These are phyloP conservation scores for Fusarium vanettenii DNA, from an alignment of 2,329 filamentous ascomycete species.

Conservation along the genomic window DNA sequence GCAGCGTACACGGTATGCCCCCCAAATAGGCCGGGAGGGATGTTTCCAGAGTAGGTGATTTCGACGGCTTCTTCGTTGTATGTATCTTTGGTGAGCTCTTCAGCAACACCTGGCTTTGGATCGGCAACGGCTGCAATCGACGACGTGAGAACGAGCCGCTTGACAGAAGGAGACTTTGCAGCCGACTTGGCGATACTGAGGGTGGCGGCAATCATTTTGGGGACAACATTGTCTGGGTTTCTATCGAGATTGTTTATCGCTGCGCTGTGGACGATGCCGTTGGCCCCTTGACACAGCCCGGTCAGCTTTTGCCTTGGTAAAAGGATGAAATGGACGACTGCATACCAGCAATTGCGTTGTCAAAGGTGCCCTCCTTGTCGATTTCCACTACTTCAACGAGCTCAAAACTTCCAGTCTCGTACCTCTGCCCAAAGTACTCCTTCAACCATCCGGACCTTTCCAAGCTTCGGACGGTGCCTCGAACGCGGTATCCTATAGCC, in stretches of 20 bases:
- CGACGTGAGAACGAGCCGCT: not conserved
- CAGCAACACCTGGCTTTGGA: not conserved
- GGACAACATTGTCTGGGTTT: not conserved
- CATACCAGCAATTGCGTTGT: not conserved
- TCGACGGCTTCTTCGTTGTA: not conserved
- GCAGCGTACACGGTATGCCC: not conserved
- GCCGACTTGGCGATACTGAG: not conserved
- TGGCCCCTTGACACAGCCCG: not conserved
- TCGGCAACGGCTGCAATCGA: not conserved
- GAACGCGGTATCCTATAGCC: not conserved
- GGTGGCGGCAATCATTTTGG: not conserved
- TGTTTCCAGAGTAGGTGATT: not conserved
- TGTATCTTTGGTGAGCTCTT: not conserved
- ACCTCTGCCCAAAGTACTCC: not conserved
- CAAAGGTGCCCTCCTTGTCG: not conserved
- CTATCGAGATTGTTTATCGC: not conserved
- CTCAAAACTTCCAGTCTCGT: not conserved
- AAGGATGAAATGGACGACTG: not conserved
- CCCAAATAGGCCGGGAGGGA: not conserved
- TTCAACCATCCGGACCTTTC: not conserved
- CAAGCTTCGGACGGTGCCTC: not conserved
- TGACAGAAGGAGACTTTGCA: not conserved
- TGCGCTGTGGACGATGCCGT: not conserved
- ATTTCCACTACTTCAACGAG: not conserved
- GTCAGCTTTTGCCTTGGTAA: not conserved